Conservation (phyloP, 306 rosid species). For the Argentina anserina region DNA sequence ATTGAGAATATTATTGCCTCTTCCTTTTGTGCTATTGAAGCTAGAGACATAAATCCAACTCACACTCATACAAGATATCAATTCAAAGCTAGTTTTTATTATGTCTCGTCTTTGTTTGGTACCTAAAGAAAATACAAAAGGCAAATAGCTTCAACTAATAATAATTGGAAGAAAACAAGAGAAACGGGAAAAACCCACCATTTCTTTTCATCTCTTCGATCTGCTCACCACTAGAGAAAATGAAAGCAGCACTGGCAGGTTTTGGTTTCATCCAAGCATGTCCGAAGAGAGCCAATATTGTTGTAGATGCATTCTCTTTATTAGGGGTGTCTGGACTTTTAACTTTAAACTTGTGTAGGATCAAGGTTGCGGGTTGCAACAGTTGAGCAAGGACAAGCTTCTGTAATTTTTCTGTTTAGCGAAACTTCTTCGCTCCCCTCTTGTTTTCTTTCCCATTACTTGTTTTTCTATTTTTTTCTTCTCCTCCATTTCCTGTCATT, state of each 20-base stretch:
- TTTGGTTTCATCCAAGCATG: constrained; percentile 25
- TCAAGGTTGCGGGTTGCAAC: neutral
- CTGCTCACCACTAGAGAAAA: constrained; percentile 16
- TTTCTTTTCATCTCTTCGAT: constrained; percentile 15
- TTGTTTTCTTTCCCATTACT: neutral
- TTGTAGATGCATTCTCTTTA: neutral
- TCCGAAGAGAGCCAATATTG: neutral
- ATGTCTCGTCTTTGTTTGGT: constrained; percentile 66
- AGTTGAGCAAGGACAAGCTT: neutral
- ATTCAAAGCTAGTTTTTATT: constrained; percentile 42
- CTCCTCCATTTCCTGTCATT: neutral
- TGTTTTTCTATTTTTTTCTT: neutral
- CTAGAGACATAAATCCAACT: constrained; percentile 30
- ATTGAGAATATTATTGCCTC: neutral
- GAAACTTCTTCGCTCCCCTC: neutral
- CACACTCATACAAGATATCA: constrained; percentile 22
- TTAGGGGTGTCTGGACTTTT: neutral
- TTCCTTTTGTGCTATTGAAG: constrained; percentile 1
- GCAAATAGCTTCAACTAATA: neutral
- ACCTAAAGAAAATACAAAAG: constrained; percentile 28
- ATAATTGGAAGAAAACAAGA: constrained; percentile 5
- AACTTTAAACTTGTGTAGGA: neutral
- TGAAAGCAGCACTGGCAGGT: constrained; percentile 20
- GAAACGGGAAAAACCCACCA: constrained; percentile 22
- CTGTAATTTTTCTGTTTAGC: neutral